These are phyloP conservation scores for Poteriospumella lacustris DNA, from an alignment of 108 stramenopile genomes.

Conservation along the genomic window DNA sequence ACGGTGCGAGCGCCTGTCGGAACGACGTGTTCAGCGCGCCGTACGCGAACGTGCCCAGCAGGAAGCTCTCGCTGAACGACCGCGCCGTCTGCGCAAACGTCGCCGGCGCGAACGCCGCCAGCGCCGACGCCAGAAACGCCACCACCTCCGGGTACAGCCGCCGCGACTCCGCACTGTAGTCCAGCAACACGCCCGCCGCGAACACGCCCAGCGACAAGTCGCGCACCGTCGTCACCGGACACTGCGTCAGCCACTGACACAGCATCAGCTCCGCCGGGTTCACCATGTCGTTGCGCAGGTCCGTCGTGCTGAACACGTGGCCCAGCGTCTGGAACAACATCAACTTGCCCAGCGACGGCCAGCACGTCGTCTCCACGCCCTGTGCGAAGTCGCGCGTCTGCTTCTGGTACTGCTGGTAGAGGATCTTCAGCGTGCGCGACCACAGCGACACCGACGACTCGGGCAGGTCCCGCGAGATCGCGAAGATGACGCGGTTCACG, in stretches of 20 bases:
- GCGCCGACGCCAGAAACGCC: slow-evolving; percentile 62
- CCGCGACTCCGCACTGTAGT: slow-evolving; percentile 71
- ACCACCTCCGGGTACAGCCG: slow-evolving; percentile 73
- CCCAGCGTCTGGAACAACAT: slow-evolving; percentile 69
- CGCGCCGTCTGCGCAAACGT: too few relatives aligned
- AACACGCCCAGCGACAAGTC: slow-evolving; percentile 73
- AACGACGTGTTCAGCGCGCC: slow-evolving; percentile 1
- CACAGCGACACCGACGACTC: slow-evolving; percentile 63
- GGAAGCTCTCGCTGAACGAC: too few relatives aligned
- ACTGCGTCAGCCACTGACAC: slow-evolving; percentile 73
- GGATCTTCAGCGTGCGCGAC: slow-evolving; percentile 20
- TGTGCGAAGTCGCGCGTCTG: not conserved
- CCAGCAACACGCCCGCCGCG: slow-evolving; percentile 66
- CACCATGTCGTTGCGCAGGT: slow-evolving; percentile 77
- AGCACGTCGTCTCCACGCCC: slow-evolving; percentile 27
- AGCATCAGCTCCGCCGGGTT: slow-evolving; percentile 72
- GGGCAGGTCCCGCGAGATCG: slow-evolving; percentile 26
- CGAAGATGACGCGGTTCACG: slow-evolving; percentile 40
- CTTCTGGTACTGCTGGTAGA: not conserved
- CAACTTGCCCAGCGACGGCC: slow-evolving; percentile 77
- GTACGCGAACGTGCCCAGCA: not conserved
- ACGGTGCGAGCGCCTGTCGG: slow-evolving; percentile 24
- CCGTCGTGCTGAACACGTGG: slow-evolving; percentile 82
- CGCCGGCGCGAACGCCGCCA: slow-evolving; percentile 67
- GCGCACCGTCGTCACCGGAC: slow-evolving; percentile 60